Evolutionary conservation across 2,329 filamentous ascomycete species (phyloP), one percentile per base, ranked within the genome.

Genomic region (Remersonia thermophila): DNA sequence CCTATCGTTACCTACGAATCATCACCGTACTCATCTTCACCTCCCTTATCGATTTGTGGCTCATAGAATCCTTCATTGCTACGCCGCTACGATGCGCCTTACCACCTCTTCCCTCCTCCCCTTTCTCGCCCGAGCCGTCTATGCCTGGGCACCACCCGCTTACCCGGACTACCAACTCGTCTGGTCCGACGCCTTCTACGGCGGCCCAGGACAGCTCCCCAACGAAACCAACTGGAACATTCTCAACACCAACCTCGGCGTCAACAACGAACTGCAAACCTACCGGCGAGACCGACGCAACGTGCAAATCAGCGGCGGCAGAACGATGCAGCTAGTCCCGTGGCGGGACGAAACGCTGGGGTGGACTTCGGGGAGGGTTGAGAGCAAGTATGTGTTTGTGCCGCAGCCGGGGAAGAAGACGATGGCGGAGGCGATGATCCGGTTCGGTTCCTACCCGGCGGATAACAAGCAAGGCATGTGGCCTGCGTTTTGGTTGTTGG

Each of bases 401-500:
- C 69, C 71, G 0, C 39, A 46, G 1, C 40, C 56, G 2, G 66
- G 67, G 41, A 61, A 60, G 40, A 47, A 64, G 18, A 71, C 66
- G 14, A 53, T 60, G 28, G 54, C 67, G 17, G 63, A 71, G 40
- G 60, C 63, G 4, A 51, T 52, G 16, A 54, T 74, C 31, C 62
- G 67, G 25, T 57, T 72, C 31, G 71, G 66, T 10, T 47, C 47
- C 40, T 63, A 63, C 51, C 29, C 51, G 1, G 20, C 36, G 13
- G 32, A 35, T 13, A 50, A 52, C 30, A 69, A 72, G 52, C 59
- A 71, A 44, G 71, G 71, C 3, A 58, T 74, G 33, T 75, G 70
- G 71, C 69, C 71, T 0, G 71, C 71, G 0, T 73, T 73, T 47
- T 75, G 69, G 70, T 57, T 72, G 41, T 57, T 74, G n/a, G 69